These are phyloP conservation scores for Neopestalotiopsis clavispora DNA, from an alignment of 2,329 filamentous ascomycete genomes.

Conservation along the genomic window DNA sequence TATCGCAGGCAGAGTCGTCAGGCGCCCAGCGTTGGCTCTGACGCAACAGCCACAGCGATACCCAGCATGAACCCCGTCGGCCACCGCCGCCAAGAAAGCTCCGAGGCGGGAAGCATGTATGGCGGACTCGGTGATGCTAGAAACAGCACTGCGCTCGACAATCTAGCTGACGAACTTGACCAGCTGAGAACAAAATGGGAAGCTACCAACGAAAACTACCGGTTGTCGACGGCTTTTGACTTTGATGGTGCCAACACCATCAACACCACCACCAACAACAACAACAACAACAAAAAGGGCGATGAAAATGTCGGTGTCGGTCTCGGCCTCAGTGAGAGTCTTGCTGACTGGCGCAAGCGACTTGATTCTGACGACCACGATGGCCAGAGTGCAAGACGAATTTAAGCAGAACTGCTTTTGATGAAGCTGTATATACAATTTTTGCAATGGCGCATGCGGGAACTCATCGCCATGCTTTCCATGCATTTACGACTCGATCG, in stretches of 20 bases:
- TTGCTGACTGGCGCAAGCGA: constrained; percentile 81
- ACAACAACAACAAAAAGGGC: constrained; percentile 40
- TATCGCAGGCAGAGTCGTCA: constrained; percentile 81
- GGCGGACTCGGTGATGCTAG: constrained; percentile 60
- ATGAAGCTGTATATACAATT: constrained; percentile 4
- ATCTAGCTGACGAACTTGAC: constrained; percentile 89
- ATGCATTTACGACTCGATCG: constrained; percentile 10
- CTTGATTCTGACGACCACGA: constrained; percentile 63
- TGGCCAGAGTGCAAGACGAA: constrained; percentile 6
- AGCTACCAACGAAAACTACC: constrained; percentile 92
- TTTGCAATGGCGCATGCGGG: neutral
- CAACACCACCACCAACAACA: constrained; percentile 33
- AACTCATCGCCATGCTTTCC: neutral
- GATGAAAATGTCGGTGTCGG: constrained; percentile 47
- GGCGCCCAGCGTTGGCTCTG: constrained; percentile 56
- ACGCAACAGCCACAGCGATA: constrained; percentile 34
- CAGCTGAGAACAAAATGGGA: constrained; percentile 92
- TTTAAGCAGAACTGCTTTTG: constrained; percentile 32
- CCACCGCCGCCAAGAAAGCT: constrained; percentile 59
- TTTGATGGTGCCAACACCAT: constrained; percentile 63
- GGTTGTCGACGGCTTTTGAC: constrained; percentile 87
- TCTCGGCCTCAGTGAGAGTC: constrained; percentile 68
- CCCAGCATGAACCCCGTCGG: constrained; percentile 40
- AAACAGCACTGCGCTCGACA: constrained; percentile 78
- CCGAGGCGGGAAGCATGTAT: constrained; percentile 67